Evolutionary conservation across 768 basidiomycete genomes (phyloP).

Genomic region (Mycena latifolia): DNA sequence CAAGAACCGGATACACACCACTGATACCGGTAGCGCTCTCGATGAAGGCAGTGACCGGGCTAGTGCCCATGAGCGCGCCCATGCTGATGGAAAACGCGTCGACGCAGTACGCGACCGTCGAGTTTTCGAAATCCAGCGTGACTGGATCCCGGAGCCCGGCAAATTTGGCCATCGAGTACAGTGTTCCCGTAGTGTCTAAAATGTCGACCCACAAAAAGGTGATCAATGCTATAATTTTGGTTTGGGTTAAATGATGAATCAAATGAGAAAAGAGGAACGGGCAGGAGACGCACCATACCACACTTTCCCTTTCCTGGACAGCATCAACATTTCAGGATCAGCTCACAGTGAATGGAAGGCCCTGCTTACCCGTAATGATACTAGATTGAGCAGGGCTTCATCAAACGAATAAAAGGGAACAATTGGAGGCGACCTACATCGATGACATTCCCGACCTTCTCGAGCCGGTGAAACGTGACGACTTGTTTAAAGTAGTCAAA

Average conservation of each 20-base stretch:
- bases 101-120: slow-evolving; percentile 84
- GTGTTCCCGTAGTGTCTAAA: slow-evolving; percentile 74
- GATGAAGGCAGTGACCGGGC: slow-evolving; percentile 88
- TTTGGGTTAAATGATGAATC: too few species aligned
- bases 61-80: slow-evolving; percentile 83
- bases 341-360: too few species aligned
- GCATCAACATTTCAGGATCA: not conserved
- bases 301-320: slow-evolving; percentile 71
- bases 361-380: slow-evolving; percentile 58
- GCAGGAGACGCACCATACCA: slow-evolving; percentile 73
- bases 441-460: slow-evolving; percentile 73
- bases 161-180: slow-evolving; percentile 94
- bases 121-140: slow-evolving; percentile 89
- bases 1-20: slow-evolving; percentile 53
- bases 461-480: slow-evolving; percentile 77
- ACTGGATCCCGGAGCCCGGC: slow-evolving; percentile 89
- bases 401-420: not conserved
- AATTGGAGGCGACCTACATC: slow-evolving; percentile 59
- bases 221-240: slow-evolving; percentile 61
- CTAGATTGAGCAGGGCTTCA: slow-evolving; percentile 44
- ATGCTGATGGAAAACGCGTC: slow-evolving; percentile 87
- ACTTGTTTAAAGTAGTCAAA: slow-evolving; percentile 91
- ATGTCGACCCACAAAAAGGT: slow-evolving; percentile 94
- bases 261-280: not conserved
- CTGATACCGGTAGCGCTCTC: slow-evolving; percentile 89